Conservation (phyloP, 2,329 filamentous ascomycete genomes). For the Septoria petroselini region DNA sequence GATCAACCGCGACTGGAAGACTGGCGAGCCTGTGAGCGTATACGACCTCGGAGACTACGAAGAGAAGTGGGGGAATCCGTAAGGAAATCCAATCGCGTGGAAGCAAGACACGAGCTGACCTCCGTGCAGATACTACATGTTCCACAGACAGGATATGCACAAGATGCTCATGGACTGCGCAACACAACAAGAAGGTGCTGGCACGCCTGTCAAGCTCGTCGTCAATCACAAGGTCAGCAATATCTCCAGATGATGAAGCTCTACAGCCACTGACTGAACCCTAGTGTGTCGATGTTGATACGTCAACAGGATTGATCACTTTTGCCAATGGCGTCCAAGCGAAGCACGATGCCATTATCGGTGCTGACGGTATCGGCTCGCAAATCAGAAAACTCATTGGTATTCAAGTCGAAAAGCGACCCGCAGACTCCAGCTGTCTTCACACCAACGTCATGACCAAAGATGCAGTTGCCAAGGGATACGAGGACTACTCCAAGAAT, state of each 20-base stretch:
- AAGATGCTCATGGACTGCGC: conserved; percentile 62
- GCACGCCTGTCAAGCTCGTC: conserved; percentile 52
- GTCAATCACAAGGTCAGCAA: conserved; percentile 51
- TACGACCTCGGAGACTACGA: conserved; percentile 65
- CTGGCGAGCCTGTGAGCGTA: conserved; percentile 62
- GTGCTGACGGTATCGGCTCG: conserved; percentile 66
- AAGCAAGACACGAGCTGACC: background rate
- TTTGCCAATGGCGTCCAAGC: conserved; percentile 54
- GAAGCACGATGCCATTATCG: conserved; percentile 60
- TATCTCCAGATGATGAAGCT: conserved; percentile 38
- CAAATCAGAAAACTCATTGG: conserved; percentile 62
- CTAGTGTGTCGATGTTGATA: conserved; percentile 51
- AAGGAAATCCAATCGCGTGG: conserved; percentile 7
- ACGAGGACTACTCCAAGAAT: conserved; percentile 61
- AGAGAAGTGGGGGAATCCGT: conserved; percentile 59
- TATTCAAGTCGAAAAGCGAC: conserved; percentile 58
- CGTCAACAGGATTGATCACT: conserved; percentile 44
- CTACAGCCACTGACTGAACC: background rate
- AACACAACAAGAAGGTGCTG: conserved; percentile 50
- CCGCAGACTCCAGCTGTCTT: conserved; percentile 60
- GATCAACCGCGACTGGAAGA: conserved; percentile 69
- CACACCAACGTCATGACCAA: conserved; percentile 63
- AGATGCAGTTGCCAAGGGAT: conserved; percentile 57
- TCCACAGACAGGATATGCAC: conserved; percentile 68
- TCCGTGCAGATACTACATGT: conserved; percentile 59